Base-by-base conservation (phyloP, 1,139 yeast genomes). In the Petasospora fabianii region DNA sequence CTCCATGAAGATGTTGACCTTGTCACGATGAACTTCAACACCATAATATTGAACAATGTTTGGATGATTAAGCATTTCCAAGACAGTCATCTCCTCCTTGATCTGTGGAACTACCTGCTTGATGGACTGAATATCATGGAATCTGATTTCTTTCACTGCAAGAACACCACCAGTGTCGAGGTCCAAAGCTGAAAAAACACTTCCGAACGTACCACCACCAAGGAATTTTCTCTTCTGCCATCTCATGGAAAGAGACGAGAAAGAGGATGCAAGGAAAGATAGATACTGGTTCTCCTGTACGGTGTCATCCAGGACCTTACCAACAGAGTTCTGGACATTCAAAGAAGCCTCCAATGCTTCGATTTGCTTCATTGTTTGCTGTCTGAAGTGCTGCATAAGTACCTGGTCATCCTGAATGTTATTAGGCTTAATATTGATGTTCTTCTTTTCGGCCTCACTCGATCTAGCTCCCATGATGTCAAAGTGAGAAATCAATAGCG, bases 391-490 rank as follows among this genome's bases (percentile, higher is more conserved):
- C 27, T 53, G 53, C 27, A 64, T 34, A 34, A 63, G 50, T 37
- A 59, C 43, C 3, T 65, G 60, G 43, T 78, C 75, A 36, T 61
- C 63, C 42, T 64, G 65, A 32, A 58, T 52, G 16, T 60, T 62
- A 27, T 57, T 63, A 5, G 66, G 61, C 36, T 62, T 56, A 75
- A 47, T 68, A 58, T 45, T 66, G 61, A 54, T 67, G 65, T 46
- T 56, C 56, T 70, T 60, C 64, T 73, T 69, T 50, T 82, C 88
- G 3, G 88, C 88, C 45, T 86, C 94, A 6, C 57, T 55, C 5
- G 96, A 84, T 54, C 97, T 74, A 0, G 97, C 97, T 38, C 98
- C 98, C 96, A 92, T 92, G 42, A 92, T 88, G 64, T 92, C 98
- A 58, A 92, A 92, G 64, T 92, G 98, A 0, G 97, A 86, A 48